A percentile compares a stretch with the other conserved stretches of the same genome.
Evolutionary conservation across 1,139 yeast genomes (phyloP).

Genomic region (Pichia sp.): DNA sequence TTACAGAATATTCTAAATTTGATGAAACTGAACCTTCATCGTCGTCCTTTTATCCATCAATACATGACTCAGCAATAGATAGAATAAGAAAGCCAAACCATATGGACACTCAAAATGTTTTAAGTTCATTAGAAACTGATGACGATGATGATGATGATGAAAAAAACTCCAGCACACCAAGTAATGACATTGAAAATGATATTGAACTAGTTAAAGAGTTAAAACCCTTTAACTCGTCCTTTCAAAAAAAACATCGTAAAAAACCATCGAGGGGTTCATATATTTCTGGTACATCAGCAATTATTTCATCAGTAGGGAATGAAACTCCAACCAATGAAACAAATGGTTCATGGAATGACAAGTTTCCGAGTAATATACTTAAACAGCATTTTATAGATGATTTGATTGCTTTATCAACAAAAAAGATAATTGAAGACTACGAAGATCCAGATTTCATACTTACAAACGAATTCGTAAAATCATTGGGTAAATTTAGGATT

Average conservation of each 20-base stretch:
- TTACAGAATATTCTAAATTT: constrained; percentile 5
- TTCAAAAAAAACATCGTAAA: constrained; percentile 17
- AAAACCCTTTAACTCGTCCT: not conserved
- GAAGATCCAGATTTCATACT: constrained; percentile 10
- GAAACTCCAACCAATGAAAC: not conserved
- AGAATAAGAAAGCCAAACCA: not conserved
- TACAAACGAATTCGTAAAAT: constrained; percentile 19
- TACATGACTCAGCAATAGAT: not conserved
- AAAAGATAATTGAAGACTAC: constrained; percentile 7
- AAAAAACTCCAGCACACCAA: not conserved
- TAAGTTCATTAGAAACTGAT: not conserved
- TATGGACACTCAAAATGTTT: not conserved
- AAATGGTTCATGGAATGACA: constrained; percentile 15
- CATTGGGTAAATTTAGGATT: constrained; percentile 31
- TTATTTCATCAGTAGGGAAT: constrained; percentile 29
- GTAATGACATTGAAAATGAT: not conserved
- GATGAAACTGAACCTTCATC: not conserved
- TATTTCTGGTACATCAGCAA: constrained; percentile 33
- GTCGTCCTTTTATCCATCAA: not conserved
- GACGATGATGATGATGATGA: not conserved
- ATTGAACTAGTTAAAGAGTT: not conserved
- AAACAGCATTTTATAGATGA: constrained; percentile 19
- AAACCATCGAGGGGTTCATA: constrained; percentile 34
- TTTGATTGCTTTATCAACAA: constrained; percentile 18
- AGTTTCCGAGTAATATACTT: constrained; percentile 11